These are phyloP conservation scores for Calonectria multiphialidica DNA, from an alignment of 2,329 filamentous ascomycete genomes.

Conservation along the genomic window DNA sequence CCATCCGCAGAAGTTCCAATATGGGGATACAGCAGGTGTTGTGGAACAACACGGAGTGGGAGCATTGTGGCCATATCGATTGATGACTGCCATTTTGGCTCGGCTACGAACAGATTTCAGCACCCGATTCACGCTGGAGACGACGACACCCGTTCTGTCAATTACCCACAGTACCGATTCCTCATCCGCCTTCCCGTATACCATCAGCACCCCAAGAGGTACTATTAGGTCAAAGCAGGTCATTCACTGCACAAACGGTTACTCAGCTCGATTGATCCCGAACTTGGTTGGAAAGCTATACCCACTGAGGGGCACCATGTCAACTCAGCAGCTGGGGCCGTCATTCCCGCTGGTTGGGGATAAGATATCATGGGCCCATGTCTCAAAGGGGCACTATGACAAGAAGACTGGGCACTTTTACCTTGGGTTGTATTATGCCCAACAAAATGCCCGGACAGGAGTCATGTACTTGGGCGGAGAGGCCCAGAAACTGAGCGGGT, in stretches of 20 bases:
- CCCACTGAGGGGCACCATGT: constrained; percentile 60
- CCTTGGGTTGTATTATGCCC: constrained; percentile 39
- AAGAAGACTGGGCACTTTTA: constrained; percentile 58
- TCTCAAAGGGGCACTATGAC: constrained; percentile 58
- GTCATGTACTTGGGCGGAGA: constrained; percentile 67
- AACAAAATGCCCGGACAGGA: constrained; percentile 46
- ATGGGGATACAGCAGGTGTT: constrained; percentile 38
- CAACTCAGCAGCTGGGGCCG: constrained; percentile 55
- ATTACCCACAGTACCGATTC: constrained; percentile 36
- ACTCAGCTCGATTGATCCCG: constrained; percentile 62
- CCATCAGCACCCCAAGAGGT: constrained; percentile 59
- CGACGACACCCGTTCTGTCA: constrained; percentile 47
- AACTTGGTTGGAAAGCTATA: constrained; percentile 57
- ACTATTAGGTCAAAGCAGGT: constrained; percentile 58
- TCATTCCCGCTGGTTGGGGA: constrained; percentile 42
- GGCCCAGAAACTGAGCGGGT: constrained; percentile 50
- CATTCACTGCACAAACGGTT: constrained; percentile 69
- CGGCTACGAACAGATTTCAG: constrained; percentile 48
- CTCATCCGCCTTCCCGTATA: constrained; percentile 47
- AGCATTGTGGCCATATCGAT: constrained; percentile 61
- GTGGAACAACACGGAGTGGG: constrained; percentile 56
- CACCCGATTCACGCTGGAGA: constrained; percentile 50
- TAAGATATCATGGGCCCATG: constrained; percentile 59
- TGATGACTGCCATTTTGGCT: constrained; percentile 56
- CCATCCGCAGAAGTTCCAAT: constrained; percentile 9